A percentile compares a stretch with the other conserved stretches of the same genome.
Evolutionary conservation across 169 alveolate genomes (phyloP).

Genomic region (Eimeria mitis): DNA sequence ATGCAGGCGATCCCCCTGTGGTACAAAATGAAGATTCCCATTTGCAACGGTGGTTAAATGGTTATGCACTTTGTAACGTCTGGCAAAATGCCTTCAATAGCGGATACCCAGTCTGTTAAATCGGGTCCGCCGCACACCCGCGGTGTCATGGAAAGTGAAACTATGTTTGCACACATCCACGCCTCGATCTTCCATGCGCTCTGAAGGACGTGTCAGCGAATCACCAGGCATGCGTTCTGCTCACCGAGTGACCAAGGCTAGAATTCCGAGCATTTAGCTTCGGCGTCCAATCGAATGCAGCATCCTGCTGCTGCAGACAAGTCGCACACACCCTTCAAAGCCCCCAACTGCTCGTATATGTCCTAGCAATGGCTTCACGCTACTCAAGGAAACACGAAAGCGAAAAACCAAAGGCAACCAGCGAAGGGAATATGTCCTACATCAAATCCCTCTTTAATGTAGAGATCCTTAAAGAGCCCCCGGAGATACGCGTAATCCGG

Average conservation of each 20-base stretch:
- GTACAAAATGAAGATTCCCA: neutral
- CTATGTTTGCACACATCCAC: neutral
- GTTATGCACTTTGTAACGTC: no score
- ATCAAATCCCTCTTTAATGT: conserved; percentile 93
- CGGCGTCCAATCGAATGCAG: conserved; percentile 73
- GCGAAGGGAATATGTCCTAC: conserved; percentile 31
- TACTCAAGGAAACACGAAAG: neutral
- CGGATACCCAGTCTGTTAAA: neutral
- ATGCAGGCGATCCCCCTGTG: conserved; percentile 65
- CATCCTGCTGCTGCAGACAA: conserved; percentile 70
- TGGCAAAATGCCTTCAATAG: neutral
- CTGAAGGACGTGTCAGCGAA: neutral
- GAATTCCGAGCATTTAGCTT: conserved; percentile 66
- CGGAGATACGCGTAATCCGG: conserved; percentile 95
- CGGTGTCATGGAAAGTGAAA: neutral
- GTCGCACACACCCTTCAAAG: neutral
- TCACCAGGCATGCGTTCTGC: neutral
- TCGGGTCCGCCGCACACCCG: neutral
- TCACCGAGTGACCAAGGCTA: conserved; percentile 61
- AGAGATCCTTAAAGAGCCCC: conserved; percentile 97
- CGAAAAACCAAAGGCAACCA: neutral
- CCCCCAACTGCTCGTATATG: neutral
- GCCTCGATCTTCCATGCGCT: neutral
- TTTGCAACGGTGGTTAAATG: neutral
- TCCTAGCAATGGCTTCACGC: neutral